Evolutionary conservation across 148 eudicot species (phyloP).

Genomic region (Polygonum maritimum): DNA sequence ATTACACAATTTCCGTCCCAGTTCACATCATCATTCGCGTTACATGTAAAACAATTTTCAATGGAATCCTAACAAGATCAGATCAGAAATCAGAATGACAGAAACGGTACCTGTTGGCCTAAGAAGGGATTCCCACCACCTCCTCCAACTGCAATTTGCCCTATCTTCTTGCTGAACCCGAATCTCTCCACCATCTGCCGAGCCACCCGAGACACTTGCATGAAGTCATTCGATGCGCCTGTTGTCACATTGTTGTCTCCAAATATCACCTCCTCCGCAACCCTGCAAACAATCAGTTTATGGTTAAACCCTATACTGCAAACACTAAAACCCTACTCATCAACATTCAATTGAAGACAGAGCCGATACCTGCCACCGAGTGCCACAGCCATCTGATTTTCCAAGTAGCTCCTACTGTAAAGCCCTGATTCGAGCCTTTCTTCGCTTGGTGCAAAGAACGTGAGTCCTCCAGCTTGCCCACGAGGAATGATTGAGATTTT

Average conservation of each 20-base stretch:
- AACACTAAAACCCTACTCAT: background rate
- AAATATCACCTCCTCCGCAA: constrained; percentile 97
- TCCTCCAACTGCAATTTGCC: constrained; percentile 90
- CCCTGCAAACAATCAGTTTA: constrained; percentile 31
- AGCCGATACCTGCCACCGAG: constrained; percentile 85
- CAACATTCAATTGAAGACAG: background rate
- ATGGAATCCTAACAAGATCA: background rate
- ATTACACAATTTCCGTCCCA: background rate
- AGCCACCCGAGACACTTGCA: constrained; percentile 99
- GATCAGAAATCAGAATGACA: background rate
- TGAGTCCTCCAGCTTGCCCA: constrained; percentile 99
- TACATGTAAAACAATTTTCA: background rate
- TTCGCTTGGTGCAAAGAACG: constrained; percentile 98
- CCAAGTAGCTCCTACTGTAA: constrained; percentile 93
- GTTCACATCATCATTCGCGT: background rate
- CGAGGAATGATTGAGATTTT: constrained; percentile 98
- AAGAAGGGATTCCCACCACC: constrained; percentile 94
- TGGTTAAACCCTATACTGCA: background rate
- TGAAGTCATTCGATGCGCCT: constrained; percentile 98
- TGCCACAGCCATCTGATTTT: constrained; percentile 99
- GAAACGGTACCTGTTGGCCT: constrained; percentile 65
- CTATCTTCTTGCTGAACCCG: constrained; percentile 98
- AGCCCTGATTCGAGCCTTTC: constrained; percentile 97
- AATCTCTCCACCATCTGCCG: constrained; percentile 99
- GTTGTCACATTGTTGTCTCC: constrained; percentile 95